phyloP scores from a whole-genome alignment of 2,329 filamentous ascomycete species.

The Colletotrichum lupini region DNA sequence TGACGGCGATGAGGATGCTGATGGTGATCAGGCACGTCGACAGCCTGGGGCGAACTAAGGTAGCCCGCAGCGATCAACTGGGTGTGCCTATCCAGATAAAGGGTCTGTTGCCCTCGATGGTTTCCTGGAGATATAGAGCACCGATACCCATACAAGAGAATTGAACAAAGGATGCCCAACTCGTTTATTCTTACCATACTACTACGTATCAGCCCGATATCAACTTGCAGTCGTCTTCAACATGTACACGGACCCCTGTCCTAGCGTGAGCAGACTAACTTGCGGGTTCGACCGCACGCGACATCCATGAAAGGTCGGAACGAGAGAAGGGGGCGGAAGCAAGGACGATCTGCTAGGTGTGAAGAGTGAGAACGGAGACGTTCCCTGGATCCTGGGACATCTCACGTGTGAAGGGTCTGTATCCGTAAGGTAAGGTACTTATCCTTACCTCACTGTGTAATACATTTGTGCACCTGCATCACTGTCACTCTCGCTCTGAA shows the following conservation, averaged over 20 bases:
- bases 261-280: not conserved
- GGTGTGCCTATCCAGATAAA: not conserved
- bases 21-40: not conserved
- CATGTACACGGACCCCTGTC: constrained; percentile 7
- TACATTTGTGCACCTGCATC: not conserved
- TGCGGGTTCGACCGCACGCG: constrained; percentile 31
- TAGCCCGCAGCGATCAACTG: not conserved
- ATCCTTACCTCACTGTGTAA: not conserved
- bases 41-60: not conserved
- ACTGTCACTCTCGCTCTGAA: not conserved
- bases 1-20: not conserved
- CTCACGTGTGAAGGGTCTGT: not conserved
- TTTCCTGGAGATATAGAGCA: not conserved
- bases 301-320: constrained; percentile 6
- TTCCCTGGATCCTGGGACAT: constrained; percentile 3
- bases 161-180: not conserved
- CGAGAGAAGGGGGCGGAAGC: constrained; percentile 3
- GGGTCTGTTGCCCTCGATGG: not conserved
- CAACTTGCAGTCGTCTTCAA: not conserved
- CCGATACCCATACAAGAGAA: not conserved
- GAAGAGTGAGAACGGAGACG: constrained; percentile 1
- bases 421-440: not conserved
- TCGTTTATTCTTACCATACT: no score
- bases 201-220: no score
- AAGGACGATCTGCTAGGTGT: constrained; percentile 33